Evolutionary conservation across 257 asterid genomes (phyloP), one percentile per base, ranked within the genome.

Genomic region (Leptodermis oblonga): DNA sequence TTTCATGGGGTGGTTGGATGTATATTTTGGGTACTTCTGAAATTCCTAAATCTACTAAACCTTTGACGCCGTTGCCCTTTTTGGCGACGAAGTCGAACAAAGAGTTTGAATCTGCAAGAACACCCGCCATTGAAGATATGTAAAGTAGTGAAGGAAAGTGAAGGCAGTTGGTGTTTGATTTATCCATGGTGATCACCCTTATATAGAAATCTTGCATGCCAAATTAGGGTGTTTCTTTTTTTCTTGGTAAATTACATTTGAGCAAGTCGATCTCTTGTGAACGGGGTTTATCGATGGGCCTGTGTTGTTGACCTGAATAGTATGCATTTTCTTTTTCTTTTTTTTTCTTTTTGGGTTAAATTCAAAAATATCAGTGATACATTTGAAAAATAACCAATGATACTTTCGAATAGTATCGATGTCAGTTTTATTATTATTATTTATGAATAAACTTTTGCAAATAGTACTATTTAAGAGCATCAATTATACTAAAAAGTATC

Each of bases 11-110:
- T 25, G 79, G 82, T 42, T 70, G 82, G 33, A 78, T 58, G 33
- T 69, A 74, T 49, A 68, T 51, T 23, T 59, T n/a, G 12, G 76
- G 82, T 23, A 74, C 78, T 7, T 49, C 12, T 14, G 36, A 25
- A 46, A 74, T 69, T 66, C 73, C 79, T 36, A 66, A 49, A 37
- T 78, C 76, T 31, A 73, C 76, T 10, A 78, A 66, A 20, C 82
- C 82, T 48, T 78, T 74, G 33, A 78, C 73, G 10, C 82, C 82
- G 28, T 78, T 64, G 48, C 82, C 82, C 22, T 78, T 42, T 65
- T 64, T 54, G 43, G 74, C 78, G 23, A 78, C 73, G 70, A 78
- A 78, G 23, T 78, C 79, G 4, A 41, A 70, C 67, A 78, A 39
- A 39, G 71, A 54, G 37, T 70, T 65, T 7, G 52, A 64, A 43